phyloP scores from a whole-genome alignment of 2,329 filamentous ascomycete genomes.

The Tolypocladium endophyticum region DNA sequence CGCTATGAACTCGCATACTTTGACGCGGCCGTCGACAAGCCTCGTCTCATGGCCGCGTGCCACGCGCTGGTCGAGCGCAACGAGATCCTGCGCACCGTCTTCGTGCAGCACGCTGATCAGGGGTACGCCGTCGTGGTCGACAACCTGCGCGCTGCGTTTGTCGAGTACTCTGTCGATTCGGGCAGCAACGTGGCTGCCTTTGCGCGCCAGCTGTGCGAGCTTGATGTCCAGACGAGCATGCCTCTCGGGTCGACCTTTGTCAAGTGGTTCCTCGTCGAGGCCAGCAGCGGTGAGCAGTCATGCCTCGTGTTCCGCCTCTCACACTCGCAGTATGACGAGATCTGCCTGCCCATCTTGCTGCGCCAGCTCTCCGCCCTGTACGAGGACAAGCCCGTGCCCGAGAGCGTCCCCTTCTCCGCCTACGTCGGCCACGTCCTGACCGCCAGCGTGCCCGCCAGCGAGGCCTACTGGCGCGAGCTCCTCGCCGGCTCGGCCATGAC shows the following conservation, averaged over 20 bases:
- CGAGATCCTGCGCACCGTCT: constrained; percentile 57
- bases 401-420: constrained; percentile 31
- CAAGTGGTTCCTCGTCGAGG: constrained; percentile 44
- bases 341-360: constrained; percentile 53
- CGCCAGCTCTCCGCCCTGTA: constrained; percentile 45
- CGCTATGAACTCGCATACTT: constrained; percentile 58
- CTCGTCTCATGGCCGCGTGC: constrained; percentile 37
- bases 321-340: constrained; percentile 60
- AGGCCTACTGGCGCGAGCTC: constrained; percentile 51
- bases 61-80: constrained; percentile 47
- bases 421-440: constrained; percentile 33
- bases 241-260: constrained; percentile 50
- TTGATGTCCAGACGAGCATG: constrained; percentile 45
- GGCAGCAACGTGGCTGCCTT: constrained; percentile 33
- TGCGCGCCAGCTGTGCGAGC: constrained; percentile 39
- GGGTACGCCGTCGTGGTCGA: constrained; percentile 49
- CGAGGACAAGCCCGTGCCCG: constrained; percentile 13
- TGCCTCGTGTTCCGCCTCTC: constrained; percentile 52
- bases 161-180: constrained; percentile 38
- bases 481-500: constrained; percentile 44
- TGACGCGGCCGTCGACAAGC: constrained; percentile 35
- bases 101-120: constrained; percentile 38
- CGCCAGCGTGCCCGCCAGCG: constrained; percentile 34
- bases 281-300: constrained; percentile 14
- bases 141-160: constrained; percentile 38